Conservation (phyloP, 257 asterid species). For the Solanum sejunctum region DNA sequence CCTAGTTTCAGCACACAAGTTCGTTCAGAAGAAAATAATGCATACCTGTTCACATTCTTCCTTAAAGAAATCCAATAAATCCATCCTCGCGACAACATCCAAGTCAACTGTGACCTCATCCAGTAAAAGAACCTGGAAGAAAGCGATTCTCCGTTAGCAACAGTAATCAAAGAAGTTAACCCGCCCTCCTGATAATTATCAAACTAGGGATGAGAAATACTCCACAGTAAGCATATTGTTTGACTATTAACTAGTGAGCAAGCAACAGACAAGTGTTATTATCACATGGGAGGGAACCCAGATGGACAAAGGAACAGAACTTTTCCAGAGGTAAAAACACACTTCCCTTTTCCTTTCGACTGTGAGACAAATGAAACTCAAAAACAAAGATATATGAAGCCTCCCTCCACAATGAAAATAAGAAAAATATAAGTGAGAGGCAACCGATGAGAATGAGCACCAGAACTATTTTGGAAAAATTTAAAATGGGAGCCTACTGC, state of each 20-base stretch:
- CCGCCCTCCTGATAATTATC: not conserved
- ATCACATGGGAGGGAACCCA: not conserved
- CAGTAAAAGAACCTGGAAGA: conserved; percentile 73
- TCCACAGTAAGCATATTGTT: not conserved
- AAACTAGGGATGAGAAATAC: not conserved
- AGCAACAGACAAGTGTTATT: not conserved
- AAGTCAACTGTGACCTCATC: conserved; percentile 96
- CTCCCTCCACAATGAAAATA: not conserved
- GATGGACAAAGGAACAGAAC: not conserved
- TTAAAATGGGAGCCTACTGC: not conserved
- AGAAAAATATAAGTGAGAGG: not conserved
- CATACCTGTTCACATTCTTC: conserved; percentile 90
- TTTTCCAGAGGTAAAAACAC: not conserved
- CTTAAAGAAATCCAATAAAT: conserved; percentile 72
- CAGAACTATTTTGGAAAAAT: not conserved
- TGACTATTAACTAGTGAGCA: not conserved
- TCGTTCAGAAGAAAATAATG: not conserved
- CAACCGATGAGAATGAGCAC: not conserved
- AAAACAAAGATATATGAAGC: not conserved
- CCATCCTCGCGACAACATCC: conserved; percentile 97
- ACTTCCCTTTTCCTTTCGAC: not conserved
- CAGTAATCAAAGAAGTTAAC: not conserved
- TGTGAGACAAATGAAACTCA: not conserved
- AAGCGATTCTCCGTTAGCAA: not conserved
- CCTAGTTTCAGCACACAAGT: not conserved